Evolutionary conservation across 495 filamentous ascomycete genomes (phyloP).

Genomic region (Trichoderma parareesei): DNA sequence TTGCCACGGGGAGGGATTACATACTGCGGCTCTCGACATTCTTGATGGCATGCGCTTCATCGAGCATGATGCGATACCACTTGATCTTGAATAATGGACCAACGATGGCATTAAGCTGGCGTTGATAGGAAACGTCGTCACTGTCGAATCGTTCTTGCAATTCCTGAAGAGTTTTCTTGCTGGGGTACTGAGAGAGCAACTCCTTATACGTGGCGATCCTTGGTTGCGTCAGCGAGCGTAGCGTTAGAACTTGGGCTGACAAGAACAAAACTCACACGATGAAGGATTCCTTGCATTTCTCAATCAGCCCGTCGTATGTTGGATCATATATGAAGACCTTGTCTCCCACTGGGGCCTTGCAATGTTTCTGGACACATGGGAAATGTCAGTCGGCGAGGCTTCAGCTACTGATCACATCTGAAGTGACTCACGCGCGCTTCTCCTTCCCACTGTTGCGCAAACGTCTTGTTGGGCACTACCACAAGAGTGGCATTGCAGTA

Average conservation of each 20-base stretch:
- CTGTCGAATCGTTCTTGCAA: slow-evolving; percentile 27
- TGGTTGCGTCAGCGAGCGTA: not conserved
- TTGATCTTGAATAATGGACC: slow-evolving; percentile 37
- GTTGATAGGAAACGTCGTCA: slow-evolving; percentile 8
- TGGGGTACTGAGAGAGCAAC: not conserved
- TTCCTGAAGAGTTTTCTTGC: slow-evolving; percentile 24
- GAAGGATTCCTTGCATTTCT: slow-evolving; percentile 15
- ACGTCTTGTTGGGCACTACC: slow-evolving; percentile 40
- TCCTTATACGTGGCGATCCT: slow-evolving; percentile 9
- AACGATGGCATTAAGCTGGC: not conserved
- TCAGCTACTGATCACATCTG: not conserved
- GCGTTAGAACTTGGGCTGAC: too few relatives aligned
- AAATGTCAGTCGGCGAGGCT: not conserved
- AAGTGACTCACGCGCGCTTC: slow-evolving; percentile 34
- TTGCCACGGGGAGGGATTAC: not conserved
- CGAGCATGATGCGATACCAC: slow-evolving; percentile 50
- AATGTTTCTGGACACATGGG: too few relatives aligned
- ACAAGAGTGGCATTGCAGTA: slow-evolving; percentile 31
- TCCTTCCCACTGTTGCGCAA: slow-evolving; percentile 48
- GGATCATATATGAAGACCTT: not conserved
- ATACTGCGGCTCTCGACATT: slow-evolving; percentile 34
- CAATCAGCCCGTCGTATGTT: not conserved
- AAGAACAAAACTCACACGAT: slow-evolving; percentile 13
- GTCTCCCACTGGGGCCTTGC: not conserved
- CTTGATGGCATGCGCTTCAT: slow-evolving; percentile 58